A percentile compares a stretch with the other conserved stretches of the same genome.
Evolutionary conservation across 805 yeast species (phyloP).

Genomic region (Lipomyces oligophaga): DNA sequence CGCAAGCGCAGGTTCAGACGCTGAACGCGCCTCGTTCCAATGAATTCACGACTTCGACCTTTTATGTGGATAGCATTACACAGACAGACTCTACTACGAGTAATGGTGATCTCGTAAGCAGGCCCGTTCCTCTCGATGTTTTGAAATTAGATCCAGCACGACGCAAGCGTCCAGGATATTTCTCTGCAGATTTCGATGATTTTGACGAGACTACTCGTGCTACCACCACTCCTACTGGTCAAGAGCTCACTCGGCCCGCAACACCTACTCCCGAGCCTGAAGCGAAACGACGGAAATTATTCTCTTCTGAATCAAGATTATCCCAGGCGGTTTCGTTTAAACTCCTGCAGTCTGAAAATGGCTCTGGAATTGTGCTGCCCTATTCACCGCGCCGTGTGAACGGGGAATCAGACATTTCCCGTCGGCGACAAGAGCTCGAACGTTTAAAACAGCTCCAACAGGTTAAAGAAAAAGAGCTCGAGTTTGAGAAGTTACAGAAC

Average conservation of each 20-base stretch:
- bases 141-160: conserved; percentile 32
- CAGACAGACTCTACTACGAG: conserved; percentile 12
- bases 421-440: conserved; percentile 19
- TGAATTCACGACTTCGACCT: not conserved
- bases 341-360: not conserved
- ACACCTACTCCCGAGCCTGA: conserved; percentile 30
- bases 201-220: no score
- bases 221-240: no score
- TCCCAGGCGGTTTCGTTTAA: conserved; percentile 4
- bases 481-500: conserved; percentile 7
- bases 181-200: conserved; percentile 36
- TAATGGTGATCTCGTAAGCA: not conserved
- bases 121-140: conserved; percentile 28
- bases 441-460: conserved; percentile 10
- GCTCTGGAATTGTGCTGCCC: conserved; percentile 1
- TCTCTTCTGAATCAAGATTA: conserved; percentile 5
- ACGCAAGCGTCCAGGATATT: conserved; percentile 36
- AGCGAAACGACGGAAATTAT: conserved; percentile 16
- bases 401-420: conserved; percentile 22
- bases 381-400: conserved; percentile 6
- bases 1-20: no score
- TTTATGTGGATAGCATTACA: conserved; percentile 21
- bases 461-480: conserved; percentile 13
- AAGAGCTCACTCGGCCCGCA: conserved; percentile 31
- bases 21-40: no score